Evolutionary conservation across 2,329 filamentous ascomycete genomes (phyloP).

Genomic region (Penicillium sclerotiorum): DNA sequence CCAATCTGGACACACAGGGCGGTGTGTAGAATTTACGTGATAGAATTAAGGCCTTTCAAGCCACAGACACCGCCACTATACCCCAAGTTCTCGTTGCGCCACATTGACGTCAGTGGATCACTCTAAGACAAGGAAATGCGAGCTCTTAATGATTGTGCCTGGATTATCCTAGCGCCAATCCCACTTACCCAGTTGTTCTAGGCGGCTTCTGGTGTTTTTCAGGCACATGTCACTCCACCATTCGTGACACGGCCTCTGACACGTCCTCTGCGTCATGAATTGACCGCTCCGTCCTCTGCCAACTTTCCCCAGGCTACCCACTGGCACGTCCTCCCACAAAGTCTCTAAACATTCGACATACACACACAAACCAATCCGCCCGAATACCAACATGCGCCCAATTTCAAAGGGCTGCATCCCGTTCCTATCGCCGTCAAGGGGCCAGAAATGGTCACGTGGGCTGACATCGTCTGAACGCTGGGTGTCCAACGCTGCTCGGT

Average conservation of each 20-base stretch:
- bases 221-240: neutral
- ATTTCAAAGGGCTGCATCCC: slow-evolving; percentile 14
- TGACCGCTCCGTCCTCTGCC: slow-evolving; percentile 1
- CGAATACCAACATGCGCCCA: slow-evolving; percentile 12
- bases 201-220: neutral
- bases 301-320: neutral
- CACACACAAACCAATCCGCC: neutral
- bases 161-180: slow-evolving; percentile 1
- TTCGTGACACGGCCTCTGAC: no score
- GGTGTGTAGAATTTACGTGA: no score
- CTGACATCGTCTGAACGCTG: neutral
- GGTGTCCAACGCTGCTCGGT: neutral
- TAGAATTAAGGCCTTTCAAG: no score
- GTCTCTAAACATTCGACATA: neutral
- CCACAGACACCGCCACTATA: neutral
- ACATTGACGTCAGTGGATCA: slow-evolving; percentile 11
- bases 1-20: no score
- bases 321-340: neutral
- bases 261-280: slow-evolving; percentile 10
- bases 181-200: neutral
- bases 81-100: no score
- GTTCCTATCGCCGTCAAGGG: slow-evolving; percentile 7
- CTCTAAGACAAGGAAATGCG: neutral
- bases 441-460: slow-evolving; percentile 4
- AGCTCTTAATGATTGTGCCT: neutral